These are phyloP conservation scores for Malus hybrid DNA, from an alignment of 331 rosid species.

Conservation along the genomic window DNA sequence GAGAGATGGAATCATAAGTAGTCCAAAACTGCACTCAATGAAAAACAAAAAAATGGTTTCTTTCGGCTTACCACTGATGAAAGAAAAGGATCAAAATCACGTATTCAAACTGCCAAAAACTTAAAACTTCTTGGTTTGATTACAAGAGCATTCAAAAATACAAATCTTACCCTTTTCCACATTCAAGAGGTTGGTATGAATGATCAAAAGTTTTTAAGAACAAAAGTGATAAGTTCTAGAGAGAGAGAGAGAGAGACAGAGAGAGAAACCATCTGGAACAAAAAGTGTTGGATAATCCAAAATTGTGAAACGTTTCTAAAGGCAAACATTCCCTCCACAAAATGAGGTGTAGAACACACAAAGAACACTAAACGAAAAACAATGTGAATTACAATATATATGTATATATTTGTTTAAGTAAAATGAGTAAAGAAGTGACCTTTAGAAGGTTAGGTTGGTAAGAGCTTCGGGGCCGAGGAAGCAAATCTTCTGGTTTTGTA, in stretches of 20 bases:
- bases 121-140: conserved; percentile 14
- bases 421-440: conserved; percentile 37
- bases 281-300: conserved; percentile 29
- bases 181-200: conserved; percentile 6
- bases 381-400: neutral
- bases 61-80: conserved; percentile 64
- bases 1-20: conserved; percentile 28
- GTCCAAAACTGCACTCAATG: conserved; percentile 43
- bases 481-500: conserved; percentile 9
- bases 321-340: neutral
- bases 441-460: conserved; percentile 30
- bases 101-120: conserved; percentile 24
- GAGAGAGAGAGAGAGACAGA: conserved; percentile 8
- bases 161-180: conserved; percentile 20
- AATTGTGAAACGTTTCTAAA: conserved; percentile 22
- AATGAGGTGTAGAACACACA: neutral
- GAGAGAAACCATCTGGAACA: conserved; percentile 11
- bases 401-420: conserved; percentile 6
- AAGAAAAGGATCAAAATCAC: conserved; percentile 68
- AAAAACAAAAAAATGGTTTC: conserved; percentile 21
- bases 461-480: conserved; percentile 26
- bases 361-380: conserved; percentile 2
- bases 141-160: conserved; percentile 13
- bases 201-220: conserved; percentile 1
- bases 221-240: neutral